phyloP scores from a whole-genome alignment of 164 flowering plant genomes.

The Malania oleifera region DNA sequence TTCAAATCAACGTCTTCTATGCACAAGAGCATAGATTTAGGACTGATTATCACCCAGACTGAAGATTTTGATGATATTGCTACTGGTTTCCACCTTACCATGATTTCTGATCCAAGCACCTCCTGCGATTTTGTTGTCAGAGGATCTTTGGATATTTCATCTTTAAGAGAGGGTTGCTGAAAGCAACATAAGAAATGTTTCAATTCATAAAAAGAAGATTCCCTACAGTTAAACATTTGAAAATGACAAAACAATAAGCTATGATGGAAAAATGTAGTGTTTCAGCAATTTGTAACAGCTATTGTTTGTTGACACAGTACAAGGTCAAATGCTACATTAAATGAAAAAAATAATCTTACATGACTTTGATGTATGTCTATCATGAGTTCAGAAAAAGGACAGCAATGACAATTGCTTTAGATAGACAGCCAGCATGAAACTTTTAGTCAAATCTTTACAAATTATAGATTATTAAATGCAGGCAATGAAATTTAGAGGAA shows the following conservation, averaged over 20 bases:
- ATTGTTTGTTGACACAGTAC: too few species aligned
- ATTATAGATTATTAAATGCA: neutral
- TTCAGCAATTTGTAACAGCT: too few species aligned
- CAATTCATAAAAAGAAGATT: neutral
- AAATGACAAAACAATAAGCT: neutral
- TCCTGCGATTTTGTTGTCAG: slow-evolving; percentile 35
- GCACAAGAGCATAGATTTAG: too few species aligned
- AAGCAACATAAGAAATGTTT: slow-evolving; percentile 4
- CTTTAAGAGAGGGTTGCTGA: slow-evolving; percentile 47
- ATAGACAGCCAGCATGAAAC: neutral
- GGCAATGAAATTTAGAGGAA: too few species aligned
- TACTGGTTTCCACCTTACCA: slow-evolving; percentile 22
- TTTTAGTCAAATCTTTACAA: neutral
- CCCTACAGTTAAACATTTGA: neutral
- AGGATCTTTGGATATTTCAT: slow-evolving; percentile 25
- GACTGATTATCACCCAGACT: too few species aligned
- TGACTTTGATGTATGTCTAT: too few species aligned
- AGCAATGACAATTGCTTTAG: neutral
- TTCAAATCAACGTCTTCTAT: too few species aligned
- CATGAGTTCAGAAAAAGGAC: too few species aligned
- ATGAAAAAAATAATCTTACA: too few species aligned
- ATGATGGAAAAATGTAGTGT: neutral
- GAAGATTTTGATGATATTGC: neutral
- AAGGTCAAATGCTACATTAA: too few species aligned
- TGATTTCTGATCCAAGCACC: slow-evolving; percentile 22